These are phyloP conservation scores for Handroanthus guayacan DNA, from an alignment of 257 asterid genomes.

Conservation along the genomic window DNA sequence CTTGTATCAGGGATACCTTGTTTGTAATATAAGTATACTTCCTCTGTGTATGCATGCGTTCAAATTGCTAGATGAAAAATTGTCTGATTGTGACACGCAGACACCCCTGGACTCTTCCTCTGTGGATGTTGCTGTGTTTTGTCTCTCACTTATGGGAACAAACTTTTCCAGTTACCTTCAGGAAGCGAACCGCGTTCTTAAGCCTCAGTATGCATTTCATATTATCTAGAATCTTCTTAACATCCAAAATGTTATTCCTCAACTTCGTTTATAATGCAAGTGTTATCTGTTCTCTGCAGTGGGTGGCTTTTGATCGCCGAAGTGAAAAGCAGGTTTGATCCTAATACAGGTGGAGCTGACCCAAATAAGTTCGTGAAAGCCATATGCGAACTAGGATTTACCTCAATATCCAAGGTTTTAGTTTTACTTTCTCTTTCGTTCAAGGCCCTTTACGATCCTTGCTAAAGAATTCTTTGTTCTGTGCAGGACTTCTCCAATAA, in stretches of 20 bases:
- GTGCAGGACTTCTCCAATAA: slow-evolving; percentile 95
- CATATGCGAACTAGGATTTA: slow-evolving; percentile 76
- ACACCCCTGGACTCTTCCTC: slow-evolving; percentile 80
- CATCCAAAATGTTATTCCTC: not conserved
- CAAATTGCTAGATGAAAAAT: slow-evolving; percentile 23
- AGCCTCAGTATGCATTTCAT: slow-evolving; percentile 55
- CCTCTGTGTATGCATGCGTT: not conserved
- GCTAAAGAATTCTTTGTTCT: slow-evolving; percentile 33
- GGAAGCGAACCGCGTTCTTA: slow-evolving; percentile 88
- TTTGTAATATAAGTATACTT: not conserved
- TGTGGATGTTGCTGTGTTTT: slow-evolving; percentile 86
- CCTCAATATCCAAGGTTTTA: slow-evolving; percentile 68
- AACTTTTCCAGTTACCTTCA: slow-evolving; percentile 78
- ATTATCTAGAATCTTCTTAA: slow-evolving; percentile 15
- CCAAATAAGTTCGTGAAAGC: slow-evolving; percentile 69
- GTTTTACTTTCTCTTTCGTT: slow-evolving; percentile 5
- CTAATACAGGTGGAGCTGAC: slow-evolving; percentile 88
- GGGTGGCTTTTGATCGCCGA: slow-evolving; percentile 99
- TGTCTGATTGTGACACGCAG: slow-evolving; percentile 49
- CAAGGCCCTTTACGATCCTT: not conserved
- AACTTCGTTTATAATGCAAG: slow-evolving; percentile 25
- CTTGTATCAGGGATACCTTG: not conserved
- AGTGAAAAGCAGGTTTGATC: slow-evolving; percentile 95
- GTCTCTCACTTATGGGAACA: slow-evolving; percentile 95
- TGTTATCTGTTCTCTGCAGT: slow-evolving; percentile 46